phyloP scores from a whole-genome alignment of 495 filamentous ascomycete genomes.

The Patellaria atrata region DNA sequence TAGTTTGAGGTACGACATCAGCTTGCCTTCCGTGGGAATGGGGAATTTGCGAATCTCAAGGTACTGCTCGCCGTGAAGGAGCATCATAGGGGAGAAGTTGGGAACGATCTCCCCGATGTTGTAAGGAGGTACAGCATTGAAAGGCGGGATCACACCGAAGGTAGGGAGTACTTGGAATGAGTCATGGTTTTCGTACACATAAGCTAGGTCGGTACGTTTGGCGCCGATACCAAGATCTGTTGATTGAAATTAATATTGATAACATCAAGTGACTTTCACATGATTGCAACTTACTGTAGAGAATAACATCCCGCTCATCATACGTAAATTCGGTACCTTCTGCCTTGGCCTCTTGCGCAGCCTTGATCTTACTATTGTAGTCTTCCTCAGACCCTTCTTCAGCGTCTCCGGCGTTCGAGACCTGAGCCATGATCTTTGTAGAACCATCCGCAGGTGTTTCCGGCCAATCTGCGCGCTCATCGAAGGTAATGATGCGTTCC shows the following conservation, averaged over 20 bases:
- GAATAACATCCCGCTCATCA: slow-evolving; percentile 72
- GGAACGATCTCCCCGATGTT: slow-evolving; percentile 70
- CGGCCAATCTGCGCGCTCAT: slow-evolving; percentile 85
- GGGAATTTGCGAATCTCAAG: slow-evolving; percentile 90
- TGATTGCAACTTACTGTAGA: slow-evolving; percentile 49
- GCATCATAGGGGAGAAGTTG: slow-evolving; percentile 97
- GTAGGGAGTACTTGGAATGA: slow-evolving; percentile 88
- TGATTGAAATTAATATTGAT: slow-evolving; percentile 4
- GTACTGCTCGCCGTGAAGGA: slow-evolving; percentile 97
- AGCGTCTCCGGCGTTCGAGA: slow-evolving; percentile 49
- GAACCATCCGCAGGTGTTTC: slow-evolving; percentile 60
- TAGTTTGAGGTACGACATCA: slow-evolving; percentile 70
- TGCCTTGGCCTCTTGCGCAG: slow-evolving; percentile 55
- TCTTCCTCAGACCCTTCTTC: slow-evolving; percentile 23
- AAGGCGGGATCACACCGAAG: slow-evolving; percentile 86
- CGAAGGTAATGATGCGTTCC: slow-evolving; percentile 71
- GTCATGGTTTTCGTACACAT: slow-evolving; percentile 80
- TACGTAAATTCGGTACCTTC: slow-evolving; percentile 70
- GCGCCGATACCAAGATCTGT: slow-evolving; percentile 75
- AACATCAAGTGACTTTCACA: background rate
- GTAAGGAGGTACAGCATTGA: slow-evolving; percentile 72
- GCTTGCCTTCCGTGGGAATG: slow-evolving; percentile 72
- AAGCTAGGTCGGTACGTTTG: slow-evolving; percentile 75
- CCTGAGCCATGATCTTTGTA: slow-evolving; percentile 83
- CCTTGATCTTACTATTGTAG: slow-evolving; percentile 53